Conservation (phyloP, 2,329 filamentous ascomycete genomes). For the Aureobasidium lini region DNA sequence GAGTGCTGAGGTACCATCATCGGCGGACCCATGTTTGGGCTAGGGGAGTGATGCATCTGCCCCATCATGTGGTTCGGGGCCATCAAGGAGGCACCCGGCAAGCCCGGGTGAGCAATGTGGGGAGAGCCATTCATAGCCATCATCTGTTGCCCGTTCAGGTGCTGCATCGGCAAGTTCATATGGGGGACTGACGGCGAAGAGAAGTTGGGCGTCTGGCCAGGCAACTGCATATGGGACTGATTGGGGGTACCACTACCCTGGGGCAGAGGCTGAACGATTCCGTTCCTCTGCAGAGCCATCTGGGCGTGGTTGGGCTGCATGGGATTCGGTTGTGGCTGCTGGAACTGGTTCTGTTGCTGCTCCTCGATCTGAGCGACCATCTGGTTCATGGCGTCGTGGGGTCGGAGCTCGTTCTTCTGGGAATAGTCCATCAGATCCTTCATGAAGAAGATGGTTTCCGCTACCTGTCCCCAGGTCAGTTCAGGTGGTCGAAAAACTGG, state of each 20-base stretch:
- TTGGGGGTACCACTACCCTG: conserved; percentile 22
- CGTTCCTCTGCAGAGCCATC: conserved; percentile 28
- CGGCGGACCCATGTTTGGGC: conserved; percentile 39
- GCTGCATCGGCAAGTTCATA: conserved; percentile 37
- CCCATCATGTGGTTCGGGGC: conserved; percentile 15
- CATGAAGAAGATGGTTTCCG: conserved; percentile 60
- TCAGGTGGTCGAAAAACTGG: conserved; percentile 8
- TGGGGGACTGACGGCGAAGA: conserved; percentile 53
- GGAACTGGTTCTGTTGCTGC: conserved; percentile 17
- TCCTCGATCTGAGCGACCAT: conserved; percentile 37
- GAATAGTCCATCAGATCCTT: conserved; percentile 52
- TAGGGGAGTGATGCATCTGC: conserved; percentile 34
- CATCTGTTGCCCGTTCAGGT: conserved; percentile 25
- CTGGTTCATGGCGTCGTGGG: conserved; percentile 47
- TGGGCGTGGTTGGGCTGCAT: conserved; percentile 30
- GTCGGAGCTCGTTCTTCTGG: conserved; percentile 45
- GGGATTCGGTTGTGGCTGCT: conserved; percentile 23
- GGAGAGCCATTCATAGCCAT: conserved; percentile 43
- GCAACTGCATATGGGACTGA: conserved; percentile 28
- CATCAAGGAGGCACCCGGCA: conserved; percentile 14
- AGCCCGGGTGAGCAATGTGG: conserved; percentile 37
- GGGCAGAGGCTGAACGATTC: conserved; percentile 19
- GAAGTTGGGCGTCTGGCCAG: conserved; percentile 30
- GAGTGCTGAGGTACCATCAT: conserved; percentile 51
- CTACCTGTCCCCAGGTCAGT: conserved; percentile 40